Evolutionary conservation across 2,329 filamentous ascomycete genomes (phyloP), one percentile per base, ranked within the genome.

Genomic region (Alternaria consortialis): DNA sequence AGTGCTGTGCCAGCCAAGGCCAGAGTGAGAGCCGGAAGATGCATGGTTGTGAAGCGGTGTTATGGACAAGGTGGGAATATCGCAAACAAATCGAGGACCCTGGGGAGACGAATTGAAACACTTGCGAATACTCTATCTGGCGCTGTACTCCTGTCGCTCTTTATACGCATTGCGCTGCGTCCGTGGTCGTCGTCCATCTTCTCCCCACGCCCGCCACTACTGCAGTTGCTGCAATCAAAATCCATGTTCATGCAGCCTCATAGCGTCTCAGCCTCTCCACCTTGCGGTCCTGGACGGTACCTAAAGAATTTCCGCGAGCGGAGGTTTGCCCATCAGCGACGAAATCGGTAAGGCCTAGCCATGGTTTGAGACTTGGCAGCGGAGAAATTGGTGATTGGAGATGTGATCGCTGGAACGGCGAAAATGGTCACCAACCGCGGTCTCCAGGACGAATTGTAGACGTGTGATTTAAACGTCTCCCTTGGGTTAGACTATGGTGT

Each of bases 311-410:
- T 63, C 67, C 65, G 65, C 59, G 48, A 51, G 56, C 57, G 56
- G 63, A 60, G 42, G 25, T 51, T 61, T 56, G 60, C 58, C 67
- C 53, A 23, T 60, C 44, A 48, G 60, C 56, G 53, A 48, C 58
- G 6, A 50, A 52, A 48, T 64, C 23, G 61, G 56, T 48, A 66
- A 60, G 53, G 54, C 51, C 51, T 62, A 42, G 42, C 20, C 56
- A 52, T 60, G 52, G 53, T 42, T 27, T 51, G 25, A 23, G 32
- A 29, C 64, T 68, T 65, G 64, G 66, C 64, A 51, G 42, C 67
- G 70, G 68, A 72, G 64, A 71, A 72, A 72, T 62, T 65, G 60
- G 60, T 58, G 64, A 72, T 71, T 72, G 68, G 67, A 47, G 48
- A 44, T 48, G 46, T 48, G 15, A 32, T 50, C 11, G 12, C 46